A percentile compares a stretch with the other conserved stretches of the same genome.
Conservation (phyloP, 768 basidiomycete genomes). For the Mycena haematopus region DNA sequence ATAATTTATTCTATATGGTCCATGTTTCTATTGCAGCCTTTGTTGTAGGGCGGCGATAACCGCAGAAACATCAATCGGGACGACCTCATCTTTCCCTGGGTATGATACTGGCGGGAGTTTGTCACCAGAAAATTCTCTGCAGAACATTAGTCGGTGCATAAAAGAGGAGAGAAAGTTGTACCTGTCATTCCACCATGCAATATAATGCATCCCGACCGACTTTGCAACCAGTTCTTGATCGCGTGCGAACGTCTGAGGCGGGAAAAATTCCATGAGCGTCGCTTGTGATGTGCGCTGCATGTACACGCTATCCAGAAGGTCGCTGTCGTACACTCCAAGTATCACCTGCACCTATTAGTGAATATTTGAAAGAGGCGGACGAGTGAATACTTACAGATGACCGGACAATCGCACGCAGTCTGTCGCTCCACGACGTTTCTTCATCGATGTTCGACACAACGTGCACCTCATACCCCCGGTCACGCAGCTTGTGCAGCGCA, state of each 20-base stretch:
- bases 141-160: not conserved
- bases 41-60: slow-evolving; percentile 23
- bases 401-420: slow-evolving; percentile 67
- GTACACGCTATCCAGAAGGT: slow-evolving; percentile 73
- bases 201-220: slow-evolving; percentile 60
- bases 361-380: slow-evolving; percentile 15
- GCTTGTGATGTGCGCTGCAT: slow-evolving; percentile 66
- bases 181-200: slow-evolving; percentile 61
- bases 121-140: slow-evolving; percentile 20
- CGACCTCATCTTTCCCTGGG: slow-evolving; percentile 8
- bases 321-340: slow-evolving; percentile 62
- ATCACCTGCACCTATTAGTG: slow-evolving; percentile 51
- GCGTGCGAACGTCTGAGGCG: slow-evolving; percentile 64
- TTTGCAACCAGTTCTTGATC: slow-evolving; percentile 66
- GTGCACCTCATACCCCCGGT: slow-evolving; percentile 61
- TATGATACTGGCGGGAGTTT: slow-evolving; percentile 18
- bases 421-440: slow-evolving; percentile 62
- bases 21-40: slow-evolving; percentile 15
- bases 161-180: slow-evolving; percentile 32
- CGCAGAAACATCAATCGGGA: slow-evolving; percentile 26
- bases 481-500: slow-evolving; percentile 59
- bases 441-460: slow-evolving; percentile 56
- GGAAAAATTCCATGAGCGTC: slow-evolving; percentile 82
- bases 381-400: slow-evolving; percentile 61
- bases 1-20: not conserved